Evolutionary conservation across 2,329 filamentous ascomycete species (phyloP).

Genomic region (Ophidiomyces ophidiicola): DNA sequence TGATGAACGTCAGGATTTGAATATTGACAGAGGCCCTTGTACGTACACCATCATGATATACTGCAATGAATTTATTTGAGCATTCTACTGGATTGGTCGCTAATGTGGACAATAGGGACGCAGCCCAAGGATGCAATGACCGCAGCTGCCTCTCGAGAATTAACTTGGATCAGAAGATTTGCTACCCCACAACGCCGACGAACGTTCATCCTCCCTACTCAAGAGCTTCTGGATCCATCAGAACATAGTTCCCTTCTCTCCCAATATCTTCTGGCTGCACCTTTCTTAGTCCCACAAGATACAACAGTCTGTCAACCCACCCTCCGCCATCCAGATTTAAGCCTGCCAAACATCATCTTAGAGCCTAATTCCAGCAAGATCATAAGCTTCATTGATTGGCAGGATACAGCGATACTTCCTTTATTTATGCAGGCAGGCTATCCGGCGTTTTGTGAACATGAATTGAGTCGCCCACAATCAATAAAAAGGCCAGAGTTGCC

Average conservation of each 20-base stretch:
- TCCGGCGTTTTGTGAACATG: constrained; percentile 13
- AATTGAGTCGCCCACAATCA: constrained; percentile 1
- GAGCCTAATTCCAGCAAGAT: constrained; percentile 12
- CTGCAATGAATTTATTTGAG: too few relatives aligned
- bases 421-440: constrained; percentile 12
- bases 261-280: constrained; percentile 2
- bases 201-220: constrained; percentile 12
- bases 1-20: constrained; percentile 18
- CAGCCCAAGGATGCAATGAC: constrained; percentile 9
- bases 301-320: neutral
- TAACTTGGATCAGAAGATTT: constrained; percentile 1
- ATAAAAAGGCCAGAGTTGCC: constrained; percentile 6
- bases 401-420: constrained; percentile 12
- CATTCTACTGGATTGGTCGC: too few relatives aligned
- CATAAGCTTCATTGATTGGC: constrained; percentile 12
- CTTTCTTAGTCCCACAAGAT: constrained; percentile 1
- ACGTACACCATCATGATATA: too few relatives aligned
- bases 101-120: constrained; percentile 9
- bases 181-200: constrained; percentile 8
- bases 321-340: constrained; percentile 11
- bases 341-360: constrained; percentile 11
- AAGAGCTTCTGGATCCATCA: constrained; percentile 9
- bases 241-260: constrained; percentile 14
- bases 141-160: constrained; percentile 10
- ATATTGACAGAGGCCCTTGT: constrained; percentile 5